Evolutionary conservation across 805 yeast genomes (phyloP), one percentile per base, ranked within the genome.

Genomic region (Hanseniaspora valbyensis): DNA sequence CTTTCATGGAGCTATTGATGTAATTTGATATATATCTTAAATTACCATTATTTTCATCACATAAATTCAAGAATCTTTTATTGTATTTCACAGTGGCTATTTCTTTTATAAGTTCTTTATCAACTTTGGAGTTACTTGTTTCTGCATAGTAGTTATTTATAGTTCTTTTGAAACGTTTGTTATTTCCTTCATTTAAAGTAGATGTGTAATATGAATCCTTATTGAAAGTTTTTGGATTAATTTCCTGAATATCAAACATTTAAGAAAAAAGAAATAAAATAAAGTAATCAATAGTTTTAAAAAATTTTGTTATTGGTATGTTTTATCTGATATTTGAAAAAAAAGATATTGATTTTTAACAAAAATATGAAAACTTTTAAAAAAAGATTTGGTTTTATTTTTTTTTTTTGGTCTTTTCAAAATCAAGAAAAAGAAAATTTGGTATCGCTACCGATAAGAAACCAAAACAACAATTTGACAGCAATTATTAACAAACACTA

Each of bases 131-230:
- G 14, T 28, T n/a, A 7, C 24, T 9, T 10, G 29, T 4, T 8
- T 24, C 28, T 4, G 19, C 32, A 22, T 44, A 33, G n/a, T 26
- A 19, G 59, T 52, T 13, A 57, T 54, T n/a, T 46, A 30, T 5
- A 54, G 50, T 8, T 55, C 43, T 19, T 34, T 39, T 18, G 53
- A 53, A 33, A 37, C 55, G 34, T 60, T 60, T 13, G 53, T 54
- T 19, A 54, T 55, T 24, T 55, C 54, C 36, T 55, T 56, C 42
- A 55, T 56, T n/a, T 55, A 42, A 26, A 57, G 56, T 44, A 5
- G 55, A 49, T 7, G 67, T 61, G 50, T 58, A 65, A 45, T 65
- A 65, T 0, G 60, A 55, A 50, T 63, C 60, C 7, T 67, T 67
- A 51, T 64, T 58, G 40, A 62, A 65, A 1, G 61, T 60, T 39